A percentile compares a stretch with the other conserved stretches of the same genome.
phyloP scores from a whole-genome alignment of 176 grass and related monocot species.

The Carex parvula region DNA sequence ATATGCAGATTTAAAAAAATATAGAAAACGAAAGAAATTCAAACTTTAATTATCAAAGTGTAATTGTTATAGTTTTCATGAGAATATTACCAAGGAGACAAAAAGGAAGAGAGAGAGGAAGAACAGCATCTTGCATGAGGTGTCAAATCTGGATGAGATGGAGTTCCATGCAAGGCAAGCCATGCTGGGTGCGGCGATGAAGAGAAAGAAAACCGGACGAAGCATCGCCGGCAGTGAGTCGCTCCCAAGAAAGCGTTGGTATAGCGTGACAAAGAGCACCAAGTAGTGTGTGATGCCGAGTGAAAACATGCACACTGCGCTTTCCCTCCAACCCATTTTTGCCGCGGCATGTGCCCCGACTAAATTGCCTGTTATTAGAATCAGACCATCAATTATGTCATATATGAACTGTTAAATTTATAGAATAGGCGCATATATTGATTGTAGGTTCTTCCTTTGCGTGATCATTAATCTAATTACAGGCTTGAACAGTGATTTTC shows the following conservation, averaged over 20 bases:
- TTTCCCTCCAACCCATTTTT: constrained; percentile 71
- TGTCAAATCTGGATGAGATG: constrained; percentile 55
- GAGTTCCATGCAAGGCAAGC: constrained; percentile 70
- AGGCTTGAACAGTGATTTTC: not conserved
- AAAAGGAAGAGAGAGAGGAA: constrained; percentile 94
- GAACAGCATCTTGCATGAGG: constrained; percentile 87
- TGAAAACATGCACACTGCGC: constrained; percentile 73
- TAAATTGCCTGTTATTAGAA: constrained; percentile 40
- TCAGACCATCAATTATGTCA: not conserved
- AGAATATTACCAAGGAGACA: constrained; percentile 55
- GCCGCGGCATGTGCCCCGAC: constrained; percentile 61
- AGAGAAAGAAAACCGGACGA: constrained; percentile 86
- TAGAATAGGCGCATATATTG: not conserved
- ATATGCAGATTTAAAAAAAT: not conserved
- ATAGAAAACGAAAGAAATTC: not conserved
- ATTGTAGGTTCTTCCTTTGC: not conserved
- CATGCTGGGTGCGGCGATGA: constrained; percentile 84
- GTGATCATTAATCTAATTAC: not conserved
- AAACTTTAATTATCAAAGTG: not conserved
- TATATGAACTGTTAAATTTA: not conserved
- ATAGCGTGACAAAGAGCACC: constrained; percentile 83
- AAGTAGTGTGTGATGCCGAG: constrained; percentile 82
- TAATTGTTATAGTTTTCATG: not conserved
- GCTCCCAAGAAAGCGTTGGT: constrained; percentile 69
- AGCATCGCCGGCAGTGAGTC: constrained; percentile 75